Conservation (phyloP, 192 early-diverging fungal genomes). For the Phlyctochytrium bullatum region DNA sequence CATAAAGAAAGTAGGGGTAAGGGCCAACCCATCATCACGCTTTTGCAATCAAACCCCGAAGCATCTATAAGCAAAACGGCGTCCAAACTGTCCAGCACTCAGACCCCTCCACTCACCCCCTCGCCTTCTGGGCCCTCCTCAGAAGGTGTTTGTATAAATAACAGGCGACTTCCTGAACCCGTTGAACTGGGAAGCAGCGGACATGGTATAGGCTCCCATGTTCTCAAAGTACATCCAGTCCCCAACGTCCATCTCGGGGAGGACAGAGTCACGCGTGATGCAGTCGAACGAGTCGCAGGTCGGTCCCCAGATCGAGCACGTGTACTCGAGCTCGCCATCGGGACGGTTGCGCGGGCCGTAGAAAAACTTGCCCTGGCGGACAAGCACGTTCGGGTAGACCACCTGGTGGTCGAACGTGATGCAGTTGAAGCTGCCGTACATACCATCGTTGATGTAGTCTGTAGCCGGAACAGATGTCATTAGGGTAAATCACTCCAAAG, state of each 20-base stretch:
- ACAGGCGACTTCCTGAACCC: slow-evolving; percentile 79
- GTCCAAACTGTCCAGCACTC: too few relatives aligned
- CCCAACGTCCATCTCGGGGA: slow-evolving; percentile 86
- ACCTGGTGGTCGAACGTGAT: slow-evolving; percentile 94
- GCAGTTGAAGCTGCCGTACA: slow-evolving; percentile 98
- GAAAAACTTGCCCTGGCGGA: slow-evolving; percentile 42
- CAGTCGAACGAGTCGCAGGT: slow-evolving; percentile 99
- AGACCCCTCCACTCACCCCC: too few relatives aligned
- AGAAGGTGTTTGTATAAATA: slow-evolving; percentile 80
- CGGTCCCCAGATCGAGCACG: slow-evolving; percentile 89
- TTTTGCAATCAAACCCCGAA: too few relatives aligned
- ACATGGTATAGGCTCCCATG: slow-evolving; percentile 98
- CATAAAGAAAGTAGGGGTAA: too few relatives aligned
- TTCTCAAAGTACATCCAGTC: slow-evolving; percentile 94
- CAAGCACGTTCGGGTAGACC: slow-evolving; percentile 69
- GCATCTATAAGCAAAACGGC: too few relatives aligned
- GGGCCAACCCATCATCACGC: too few relatives aligned
- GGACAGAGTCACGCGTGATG: slow-evolving; percentile 58
- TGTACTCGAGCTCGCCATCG: slow-evolving; percentile 40
- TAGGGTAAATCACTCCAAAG: neutral
- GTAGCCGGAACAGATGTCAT: slow-evolving; percentile 15
- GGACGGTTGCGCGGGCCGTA: slow-evolving; percentile 11
- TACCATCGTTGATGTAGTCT: slow-evolving; percentile 98
- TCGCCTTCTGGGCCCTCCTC: too few relatives aligned
- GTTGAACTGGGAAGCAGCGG: slow-evolving; percentile 67